Evolutionary conservation across 176 grass and related monocot genomes (phyloP), one percentile per base, ranked within the genome.

Genomic region (Carex cristatella): DNA sequence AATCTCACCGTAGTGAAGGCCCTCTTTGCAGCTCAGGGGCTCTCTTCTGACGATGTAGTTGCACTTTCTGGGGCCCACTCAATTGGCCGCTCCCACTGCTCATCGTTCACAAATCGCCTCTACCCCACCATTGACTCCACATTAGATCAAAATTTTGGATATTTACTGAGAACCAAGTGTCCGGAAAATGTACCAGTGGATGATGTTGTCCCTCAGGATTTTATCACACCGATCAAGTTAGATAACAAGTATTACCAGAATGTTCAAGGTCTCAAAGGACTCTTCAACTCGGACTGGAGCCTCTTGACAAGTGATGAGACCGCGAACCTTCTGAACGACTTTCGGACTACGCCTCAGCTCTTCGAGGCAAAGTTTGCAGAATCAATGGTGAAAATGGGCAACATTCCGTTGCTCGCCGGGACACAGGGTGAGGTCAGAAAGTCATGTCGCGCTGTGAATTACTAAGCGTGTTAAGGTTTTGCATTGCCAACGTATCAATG

Each of bases 211-310:
- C 78, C 62, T 12, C 86, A 86, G 60, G 89, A 91, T 76, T 73
- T 28, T 14, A 69, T 88, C 64, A 83, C 86, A 35, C 89, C 86
- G 0, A 15, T 16, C 4, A 53, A 1, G 1, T 13, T 88, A 7
- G 86, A 91, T 83, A 79, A 31, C 48, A 83, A 88, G 69, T 91
- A 91, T 83, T 91, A 91, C 86, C 80, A 74, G 8, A 88, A 91
- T 61, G 83, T 91, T 32, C 65, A 63, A 7, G 54, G 55, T 4
- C 79, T 61, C 9, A 65, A 16, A 31, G 89, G 33, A 42, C 66
- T 69, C 66, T 69, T 69, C 66, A 18, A 18, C 4, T 69, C 66
- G 2, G 66, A 69, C 54, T 80, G 84, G 51, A 37, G 63, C 3
- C 89, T 91, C 0, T 11, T 86, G 4, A 27, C 85, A 23, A 79